phyloP scores from a whole-genome alignment of 192 early-diverging fungal genomes.

The Entomortierella parvispora region DNA sequence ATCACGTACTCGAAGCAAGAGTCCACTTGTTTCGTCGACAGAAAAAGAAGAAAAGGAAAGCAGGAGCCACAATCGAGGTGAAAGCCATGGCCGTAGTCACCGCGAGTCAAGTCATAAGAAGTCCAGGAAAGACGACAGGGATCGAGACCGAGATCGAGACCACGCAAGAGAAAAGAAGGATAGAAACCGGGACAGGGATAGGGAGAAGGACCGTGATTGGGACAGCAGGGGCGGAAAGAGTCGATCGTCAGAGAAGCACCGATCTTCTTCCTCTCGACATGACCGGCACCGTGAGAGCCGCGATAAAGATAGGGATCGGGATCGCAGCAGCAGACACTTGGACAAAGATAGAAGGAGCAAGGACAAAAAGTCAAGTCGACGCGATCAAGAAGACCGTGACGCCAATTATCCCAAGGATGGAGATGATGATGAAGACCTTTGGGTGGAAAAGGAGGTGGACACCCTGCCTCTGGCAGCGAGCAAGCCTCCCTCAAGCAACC shows the following conservation, averaged over 20 bases:
- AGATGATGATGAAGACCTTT: too few species aligned
- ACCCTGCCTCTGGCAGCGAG: neutral
- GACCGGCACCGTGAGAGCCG: neutral
- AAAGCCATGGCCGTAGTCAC: too few species aligned
- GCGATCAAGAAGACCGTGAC: too few species aligned
- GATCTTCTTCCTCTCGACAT: neutral
- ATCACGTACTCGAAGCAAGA: too few species aligned
- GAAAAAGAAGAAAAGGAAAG: too few species aligned
- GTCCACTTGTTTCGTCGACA: too few species aligned
- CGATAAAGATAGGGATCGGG: conserved; percentile 9
- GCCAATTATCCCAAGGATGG: too few species aligned
- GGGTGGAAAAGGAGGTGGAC: too few species aligned
- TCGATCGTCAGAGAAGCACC: neutral
- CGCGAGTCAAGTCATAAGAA: neutral
- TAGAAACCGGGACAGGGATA: neutral
- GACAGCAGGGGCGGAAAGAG: neutral
- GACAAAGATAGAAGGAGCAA: neutral
- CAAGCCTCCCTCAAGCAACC: too few species aligned
- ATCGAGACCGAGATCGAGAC: neutral
- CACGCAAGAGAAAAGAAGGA: neutral
- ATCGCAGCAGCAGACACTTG: neutral
- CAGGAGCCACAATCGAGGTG: too few species aligned
- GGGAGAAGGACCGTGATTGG: neutral
- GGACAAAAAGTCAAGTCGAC: neutral
- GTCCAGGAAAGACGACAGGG: neutral